Percentiles rank a stretch among this genome's conserved stretches.
Conservation (phyloP, 148 eudicot genomes). For the Polygonum maritimum region DNA sequence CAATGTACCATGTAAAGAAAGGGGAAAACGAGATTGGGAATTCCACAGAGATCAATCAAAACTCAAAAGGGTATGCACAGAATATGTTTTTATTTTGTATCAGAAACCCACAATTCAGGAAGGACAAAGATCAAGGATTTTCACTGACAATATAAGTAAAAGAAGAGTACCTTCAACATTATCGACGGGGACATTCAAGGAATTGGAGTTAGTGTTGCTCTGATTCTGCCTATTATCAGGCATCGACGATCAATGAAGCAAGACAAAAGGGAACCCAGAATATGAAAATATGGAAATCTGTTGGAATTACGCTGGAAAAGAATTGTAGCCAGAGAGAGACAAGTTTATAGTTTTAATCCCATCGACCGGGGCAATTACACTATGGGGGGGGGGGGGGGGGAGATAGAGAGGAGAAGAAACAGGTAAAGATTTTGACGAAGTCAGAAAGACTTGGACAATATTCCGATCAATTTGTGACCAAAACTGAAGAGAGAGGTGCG, state of each 20-base stretch:
- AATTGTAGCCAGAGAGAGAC: not conserved
- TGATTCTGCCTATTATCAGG: slow-evolving; percentile 15
- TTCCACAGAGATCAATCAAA: not conserved
- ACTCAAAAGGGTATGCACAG: not conserved
- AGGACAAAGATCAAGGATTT: not conserved
- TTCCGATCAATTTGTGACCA: slow-evolving; percentile 17
- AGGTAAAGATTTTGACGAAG: slow-evolving; percentile 6
- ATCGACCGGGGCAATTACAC: not conserved
- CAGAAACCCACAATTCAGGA: not conserved
- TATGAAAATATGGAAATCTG: not conserved
- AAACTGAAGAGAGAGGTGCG: slow-evolving; percentile 11
- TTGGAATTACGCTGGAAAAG: not conserved
- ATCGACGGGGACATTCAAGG: slow-evolving; percentile 3
- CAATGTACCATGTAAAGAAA: not conserved
- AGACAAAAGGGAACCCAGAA: not conserved
- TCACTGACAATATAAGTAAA: not conserved
- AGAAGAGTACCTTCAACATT: slow-evolving; percentile 1
- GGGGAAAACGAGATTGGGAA: not conserved
- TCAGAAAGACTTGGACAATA: slow-evolving; percentile 10
- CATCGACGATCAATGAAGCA: slow-evolving; percentile 11
- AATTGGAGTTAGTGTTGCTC: slow-evolving; percentile 1
- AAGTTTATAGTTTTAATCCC: not conserved
- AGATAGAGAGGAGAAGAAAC: not conserved
- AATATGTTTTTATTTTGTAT: not conserved
- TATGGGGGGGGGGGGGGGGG: not conserved